These are phyloP conservation scores for Lolium rigidum DNA, from an alignment of 176 grass and related monocot genomes.

Conservation along the genomic window DNA sequence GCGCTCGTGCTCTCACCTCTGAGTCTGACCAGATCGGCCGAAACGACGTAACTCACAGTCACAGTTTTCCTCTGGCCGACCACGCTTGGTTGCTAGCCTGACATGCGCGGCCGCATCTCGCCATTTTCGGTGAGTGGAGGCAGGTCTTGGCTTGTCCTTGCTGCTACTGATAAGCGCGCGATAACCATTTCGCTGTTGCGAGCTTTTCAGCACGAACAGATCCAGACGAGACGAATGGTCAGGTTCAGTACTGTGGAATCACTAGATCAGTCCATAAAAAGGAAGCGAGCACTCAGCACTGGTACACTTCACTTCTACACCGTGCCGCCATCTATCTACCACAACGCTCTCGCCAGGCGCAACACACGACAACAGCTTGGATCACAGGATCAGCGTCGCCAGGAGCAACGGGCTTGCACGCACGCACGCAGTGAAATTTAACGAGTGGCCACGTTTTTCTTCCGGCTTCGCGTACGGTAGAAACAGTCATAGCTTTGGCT, in stretches of 20 bases:
- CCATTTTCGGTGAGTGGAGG: not conserved
- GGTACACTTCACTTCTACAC: not conserved
- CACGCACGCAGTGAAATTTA: too few species aligned
- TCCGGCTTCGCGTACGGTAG: not conserved
- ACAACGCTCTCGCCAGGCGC: not conserved
- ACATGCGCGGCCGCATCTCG: not conserved
- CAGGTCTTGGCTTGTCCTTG: not conserved
- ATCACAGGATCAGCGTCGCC: not conserved
- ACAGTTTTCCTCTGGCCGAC: not conserved
- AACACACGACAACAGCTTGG: not conserved
- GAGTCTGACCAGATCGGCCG: not conserved
- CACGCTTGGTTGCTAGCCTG: conserved; percentile 17
- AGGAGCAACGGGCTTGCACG: too few species aligned
- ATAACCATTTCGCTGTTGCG: not conserved
- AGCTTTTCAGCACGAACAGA: not conserved
- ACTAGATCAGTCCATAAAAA: not conserved
- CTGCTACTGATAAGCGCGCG: not conserved
- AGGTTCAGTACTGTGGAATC: not conserved
- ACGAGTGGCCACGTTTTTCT: not conserved
- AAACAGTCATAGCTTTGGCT: too few species aligned
- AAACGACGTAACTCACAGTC: not conserved
- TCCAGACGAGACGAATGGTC: not conserved
- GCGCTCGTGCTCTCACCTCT: too few species aligned
- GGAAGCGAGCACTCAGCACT: not conserved
- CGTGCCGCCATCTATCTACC: not conserved